Conservation (phyloP, 257 asterid species). For the Ilex aquifolium region DNA sequence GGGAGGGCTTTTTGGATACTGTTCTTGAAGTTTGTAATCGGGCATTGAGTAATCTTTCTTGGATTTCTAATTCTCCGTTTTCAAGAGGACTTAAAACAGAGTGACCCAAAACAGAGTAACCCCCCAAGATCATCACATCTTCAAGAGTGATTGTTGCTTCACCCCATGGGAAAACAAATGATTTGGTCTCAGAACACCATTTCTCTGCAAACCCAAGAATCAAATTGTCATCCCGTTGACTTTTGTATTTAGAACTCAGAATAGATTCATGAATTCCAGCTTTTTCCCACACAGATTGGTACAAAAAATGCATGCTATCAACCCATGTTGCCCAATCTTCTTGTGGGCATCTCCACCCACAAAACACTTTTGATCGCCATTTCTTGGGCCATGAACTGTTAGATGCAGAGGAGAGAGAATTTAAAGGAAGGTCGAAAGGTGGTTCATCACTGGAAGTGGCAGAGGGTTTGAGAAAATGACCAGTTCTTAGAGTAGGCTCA, state of each 20-base stretch:
- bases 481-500: neutral
- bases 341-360: conserved; percentile 3
- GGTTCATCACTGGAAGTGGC: conserved; percentile 11
- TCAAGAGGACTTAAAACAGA: conserved; percentile 8
- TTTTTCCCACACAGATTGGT: conserved; percentile 17
- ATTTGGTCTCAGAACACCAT: conserved; percentile 27
- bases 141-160: conserved; percentile 40
- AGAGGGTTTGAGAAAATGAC: conserved; percentile 26
- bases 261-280: conserved; percentile 30
- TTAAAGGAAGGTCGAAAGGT: conserved; percentile 6
- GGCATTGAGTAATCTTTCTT: neutral
- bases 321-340: conserved; percentile 21
- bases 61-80: conserved; percentile 1
- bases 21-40: neutral
- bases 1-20: neutral
- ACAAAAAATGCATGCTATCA: conserved; percentile 9
- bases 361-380: conserved; percentile 1
- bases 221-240: conserved; percentile 14
- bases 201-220: conserved; percentile 27
- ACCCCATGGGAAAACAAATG: conserved; percentile 37
- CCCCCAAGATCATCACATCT: conserved; percentile 32
- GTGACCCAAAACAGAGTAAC: conserved; percentile 32
- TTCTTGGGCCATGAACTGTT: neutral
- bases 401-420: neutral
- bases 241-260: conserved; percentile 10